A percentile compares a stretch with the other conserved stretches of the same genome.
phyloP scores from a whole-genome alignment of 305 asterid species.

The Withania somnifera region DNA sequence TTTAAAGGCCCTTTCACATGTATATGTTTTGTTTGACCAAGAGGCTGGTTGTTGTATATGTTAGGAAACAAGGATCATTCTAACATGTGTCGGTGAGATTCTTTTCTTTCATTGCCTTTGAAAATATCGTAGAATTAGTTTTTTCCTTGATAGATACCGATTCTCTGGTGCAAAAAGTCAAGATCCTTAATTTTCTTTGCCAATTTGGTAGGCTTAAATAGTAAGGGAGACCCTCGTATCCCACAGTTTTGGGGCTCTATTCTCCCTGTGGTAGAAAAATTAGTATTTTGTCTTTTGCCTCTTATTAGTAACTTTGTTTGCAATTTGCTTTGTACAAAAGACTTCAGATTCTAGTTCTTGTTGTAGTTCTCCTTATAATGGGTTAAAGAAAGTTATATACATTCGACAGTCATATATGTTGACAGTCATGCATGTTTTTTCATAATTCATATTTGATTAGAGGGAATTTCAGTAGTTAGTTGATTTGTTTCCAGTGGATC shows the following conservation, averaged over 20 bases:
- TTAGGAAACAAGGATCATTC: background rate
- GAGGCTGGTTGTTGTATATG: background rate
- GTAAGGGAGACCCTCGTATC: background rate
- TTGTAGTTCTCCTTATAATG: background rate
- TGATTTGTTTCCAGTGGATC: background rate
- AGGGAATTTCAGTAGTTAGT: background rate
- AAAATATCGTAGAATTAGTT: background rate
- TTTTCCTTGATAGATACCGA: background rate
- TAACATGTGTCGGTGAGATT: background rate
- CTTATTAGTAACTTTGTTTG: too few relatives aligned
- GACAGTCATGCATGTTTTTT: too few relatives aligned
- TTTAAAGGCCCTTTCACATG: background rate
- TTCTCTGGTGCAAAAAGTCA: background rate
- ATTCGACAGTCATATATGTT: too few relatives aligned
- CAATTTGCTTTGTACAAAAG: background rate
- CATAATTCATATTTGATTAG: too few relatives aligned
- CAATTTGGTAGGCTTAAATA: background rate
- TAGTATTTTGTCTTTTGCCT: background rate
- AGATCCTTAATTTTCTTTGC: background rate
- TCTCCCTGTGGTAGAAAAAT: background rate
- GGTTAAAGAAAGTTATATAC: too few relatives aligned
- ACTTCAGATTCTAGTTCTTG: background rate
- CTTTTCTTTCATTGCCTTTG: background rate
- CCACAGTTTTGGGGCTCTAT: background rate
- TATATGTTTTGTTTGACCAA: background rate